These are phyloP conservation scores for Boletus eberwhitei DNA, from an alignment of 768 basidiomycete genomes.

Conservation along the genomic window DNA sequence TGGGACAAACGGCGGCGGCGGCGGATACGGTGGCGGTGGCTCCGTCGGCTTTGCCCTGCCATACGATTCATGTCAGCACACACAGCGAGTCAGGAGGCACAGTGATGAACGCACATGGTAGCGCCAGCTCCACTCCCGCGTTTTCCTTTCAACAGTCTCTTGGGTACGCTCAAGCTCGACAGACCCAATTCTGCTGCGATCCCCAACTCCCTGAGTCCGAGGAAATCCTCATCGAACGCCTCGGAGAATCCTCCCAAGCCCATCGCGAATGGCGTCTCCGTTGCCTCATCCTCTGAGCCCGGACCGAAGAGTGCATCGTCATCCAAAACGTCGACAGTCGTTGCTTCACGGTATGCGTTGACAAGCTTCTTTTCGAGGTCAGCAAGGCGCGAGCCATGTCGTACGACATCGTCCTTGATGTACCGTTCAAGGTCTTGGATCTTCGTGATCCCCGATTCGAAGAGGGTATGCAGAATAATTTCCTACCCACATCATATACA, in stretches of 20 bases:
- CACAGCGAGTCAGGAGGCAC: background rate
- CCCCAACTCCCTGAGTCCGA: constrained; percentile 83
- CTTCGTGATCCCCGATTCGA: constrained; percentile 81
- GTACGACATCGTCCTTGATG: constrained; percentile 82
- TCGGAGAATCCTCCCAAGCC: constrained; percentile 79
- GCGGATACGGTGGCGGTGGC: constrained; percentile 80
- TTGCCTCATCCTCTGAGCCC: constrained; percentile 57
- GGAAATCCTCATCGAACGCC: constrained; percentile 86
- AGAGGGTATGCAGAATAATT: constrained; percentile 88
- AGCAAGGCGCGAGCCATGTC: constrained; percentile 69
- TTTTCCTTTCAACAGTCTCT: constrained; percentile 68
- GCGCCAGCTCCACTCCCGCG: constrained; percentile 39
- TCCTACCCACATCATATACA: constrained; percentile 51
- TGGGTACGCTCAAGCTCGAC: constrained; percentile 74
- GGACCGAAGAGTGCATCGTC: constrained; percentile 48
- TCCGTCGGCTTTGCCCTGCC: constrained; percentile 61
- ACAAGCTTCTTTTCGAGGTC: constrained; percentile 88
- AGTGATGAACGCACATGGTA: constrained; percentile 45
- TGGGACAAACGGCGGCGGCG: constrained; percentile 76
- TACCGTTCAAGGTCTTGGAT: constrained; percentile 82
- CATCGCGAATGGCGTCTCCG: constrained; percentile 66
- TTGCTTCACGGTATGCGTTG: constrained; percentile 75
- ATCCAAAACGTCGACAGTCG: constrained; percentile 43
- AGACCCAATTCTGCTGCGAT: constrained; percentile 85
- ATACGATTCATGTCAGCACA: constrained; percentile 3